phyloP scores from a whole-genome alignment of 257 asterid genomes.

The Nicotiana tabacum region DNA sequence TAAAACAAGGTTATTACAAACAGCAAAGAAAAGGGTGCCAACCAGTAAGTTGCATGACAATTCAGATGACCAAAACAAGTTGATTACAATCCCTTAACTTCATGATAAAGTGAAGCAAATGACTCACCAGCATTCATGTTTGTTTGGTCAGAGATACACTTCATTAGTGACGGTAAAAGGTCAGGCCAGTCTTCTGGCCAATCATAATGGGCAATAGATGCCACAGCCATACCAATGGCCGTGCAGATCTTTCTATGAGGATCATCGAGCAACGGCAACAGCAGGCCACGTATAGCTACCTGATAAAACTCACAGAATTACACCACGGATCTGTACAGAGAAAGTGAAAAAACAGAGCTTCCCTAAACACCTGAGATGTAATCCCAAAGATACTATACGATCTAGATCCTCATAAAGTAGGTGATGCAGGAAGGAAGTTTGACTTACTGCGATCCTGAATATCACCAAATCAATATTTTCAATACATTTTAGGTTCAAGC shows the following conservation, averaged over 20 bases:
- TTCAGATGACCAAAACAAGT: slow-evolving; percentile 4
- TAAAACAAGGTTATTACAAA: background rate
- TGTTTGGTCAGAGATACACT: slow-evolving; percentile 55
- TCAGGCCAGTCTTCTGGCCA: slow-evolving; percentile 99
- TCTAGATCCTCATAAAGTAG: background rate
- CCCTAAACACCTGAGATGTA: slow-evolving; percentile 11
- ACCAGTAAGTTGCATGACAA: background rate
- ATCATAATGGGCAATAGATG: slow-evolving; percentile 73
- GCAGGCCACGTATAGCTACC: slow-evolving; percentile 64
- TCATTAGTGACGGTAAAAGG: slow-evolving; percentile 61
- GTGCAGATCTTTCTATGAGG: slow-evolving; percentile 77
- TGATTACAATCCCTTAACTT: background rate
- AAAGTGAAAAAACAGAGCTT: slow-evolving; percentile 1
- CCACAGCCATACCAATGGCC: slow-evolving; percentile 83
- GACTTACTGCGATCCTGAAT: background rate
- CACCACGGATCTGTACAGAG: slow-evolving; percentile 4
- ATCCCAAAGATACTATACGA: slow-evolving; percentile 11
- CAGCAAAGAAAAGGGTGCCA: background rate
- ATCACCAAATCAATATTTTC: slow-evolving; percentile 1
- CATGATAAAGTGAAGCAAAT: background rate
- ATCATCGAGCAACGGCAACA: slow-evolving; percentile 69
- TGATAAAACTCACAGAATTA: slow-evolving; percentile 27
- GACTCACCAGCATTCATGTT: slow-evolving; percentile 71
- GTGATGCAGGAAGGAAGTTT: background rate
- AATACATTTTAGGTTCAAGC: background rate